These are phyloP conservation scores for Osmanthus fragrans DNA, from an alignment of 257 asterid species.

Conservation along the genomic window DNA sequence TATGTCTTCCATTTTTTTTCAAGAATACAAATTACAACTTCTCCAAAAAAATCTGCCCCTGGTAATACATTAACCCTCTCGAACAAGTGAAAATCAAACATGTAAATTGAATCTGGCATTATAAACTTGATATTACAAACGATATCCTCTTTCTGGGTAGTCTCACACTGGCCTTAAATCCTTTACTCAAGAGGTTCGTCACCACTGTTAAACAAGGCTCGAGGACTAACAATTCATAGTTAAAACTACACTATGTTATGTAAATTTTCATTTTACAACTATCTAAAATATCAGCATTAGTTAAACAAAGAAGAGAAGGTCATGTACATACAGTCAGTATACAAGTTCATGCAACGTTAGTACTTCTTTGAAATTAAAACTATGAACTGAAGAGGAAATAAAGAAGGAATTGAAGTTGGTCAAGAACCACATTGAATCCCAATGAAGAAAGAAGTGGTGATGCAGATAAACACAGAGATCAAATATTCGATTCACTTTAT, in stretches of 20 bases:
- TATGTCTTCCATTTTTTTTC: slow-evolving; percentile 8
- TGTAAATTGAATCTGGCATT: neutral
- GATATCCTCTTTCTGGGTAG: neutral
- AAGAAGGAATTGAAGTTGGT: neutral
- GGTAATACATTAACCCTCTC: neutral
- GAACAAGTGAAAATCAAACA: slow-evolving; percentile 4
- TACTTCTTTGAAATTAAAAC: neutral
- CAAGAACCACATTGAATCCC: neutral
- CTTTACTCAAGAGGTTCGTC: neutral
- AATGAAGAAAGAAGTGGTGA: neutral
- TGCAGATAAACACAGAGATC: too few species aligned
- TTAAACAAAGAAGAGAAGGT: neutral
- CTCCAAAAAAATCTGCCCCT: neutral
- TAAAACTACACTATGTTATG: neutral
- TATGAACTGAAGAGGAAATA: neutral
- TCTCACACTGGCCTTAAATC: slow-evolving; percentile 4
- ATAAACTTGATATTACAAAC: neutral
- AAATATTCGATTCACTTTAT: too few species aligned
- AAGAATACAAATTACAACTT: neutral
- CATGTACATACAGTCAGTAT: slow-evolving; percentile 2
- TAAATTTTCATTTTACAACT: neutral
- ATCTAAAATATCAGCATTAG: neutral
- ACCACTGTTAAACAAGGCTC: neutral
- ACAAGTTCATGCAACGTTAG: neutral
- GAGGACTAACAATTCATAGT: too few species aligned